Evolutionary conservation across 305 asterid genomes (phyloP).

Genomic region (Ilex paraguariensis): DNA sequence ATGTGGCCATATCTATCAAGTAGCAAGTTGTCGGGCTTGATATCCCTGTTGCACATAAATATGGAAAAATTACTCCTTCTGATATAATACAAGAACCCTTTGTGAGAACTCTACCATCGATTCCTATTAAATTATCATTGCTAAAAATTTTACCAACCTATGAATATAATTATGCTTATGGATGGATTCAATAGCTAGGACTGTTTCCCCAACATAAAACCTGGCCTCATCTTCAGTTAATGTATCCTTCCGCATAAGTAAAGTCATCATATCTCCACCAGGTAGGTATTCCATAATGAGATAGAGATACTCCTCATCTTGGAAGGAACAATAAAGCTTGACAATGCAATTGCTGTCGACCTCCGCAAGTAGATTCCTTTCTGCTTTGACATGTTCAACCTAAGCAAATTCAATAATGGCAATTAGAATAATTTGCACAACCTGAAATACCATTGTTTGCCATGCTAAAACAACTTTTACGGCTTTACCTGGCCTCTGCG

Average conservation of each 20-base stretch:
- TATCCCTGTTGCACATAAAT: constrained; percentile 15
- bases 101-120: too few species aligned
- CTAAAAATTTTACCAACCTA: constrained; percentile 15
- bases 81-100: too few species aligned
- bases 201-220: constrained; percentile 22
- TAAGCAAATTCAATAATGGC: constrained; percentile 12
- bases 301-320: too few species aligned
- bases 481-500: constrained; percentile 84
- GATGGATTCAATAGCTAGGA: constrained; percentile 25
- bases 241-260: constrained; percentile 23
- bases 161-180: constrained; percentile 25
- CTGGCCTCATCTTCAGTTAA: constrained; percentile 19
- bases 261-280: neutral
- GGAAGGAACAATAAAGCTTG: constrained; percentile 16
- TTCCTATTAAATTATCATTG: constrained; percentile 12
- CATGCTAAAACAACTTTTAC: constrained; percentile 20
- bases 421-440: too few species aligned
- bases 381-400: constrained; percentile 95
- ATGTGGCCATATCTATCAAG: constrained; percentile 26
- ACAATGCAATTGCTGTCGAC: constrained; percentile 25
- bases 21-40: constrained; percentile 26
- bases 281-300: too few species aligned
- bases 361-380: constrained; percentile 86
- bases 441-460: too few species aligned
- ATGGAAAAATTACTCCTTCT: too few species aligned